Base-by-base conservation (phyloP, 257 asterid species). In the Nyctanthes arbortristis region DNA sequence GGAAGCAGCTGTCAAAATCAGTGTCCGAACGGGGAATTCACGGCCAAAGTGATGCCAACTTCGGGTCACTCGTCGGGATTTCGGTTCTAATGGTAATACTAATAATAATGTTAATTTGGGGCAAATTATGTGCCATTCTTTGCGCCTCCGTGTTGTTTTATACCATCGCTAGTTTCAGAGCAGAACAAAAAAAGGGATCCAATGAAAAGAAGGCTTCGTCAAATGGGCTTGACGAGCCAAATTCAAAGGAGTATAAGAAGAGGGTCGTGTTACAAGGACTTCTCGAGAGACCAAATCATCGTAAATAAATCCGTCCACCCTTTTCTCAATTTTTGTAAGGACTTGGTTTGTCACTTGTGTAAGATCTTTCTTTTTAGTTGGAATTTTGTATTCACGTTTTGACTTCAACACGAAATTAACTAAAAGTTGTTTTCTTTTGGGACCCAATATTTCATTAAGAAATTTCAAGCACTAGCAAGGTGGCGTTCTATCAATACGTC, bases 71-170 rank as follows among this genome's bases (percentile, higher is more conserved):
- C 2, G 16, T 65, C 63, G 86, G 83, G 55, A 75, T 78, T 74
- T 69, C 79, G 7, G 47, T 72, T 5, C 31, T 81, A 49, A 7
- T 73, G 79, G 67, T 75, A 14, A 62, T 73, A 3, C 49, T 81
- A 45, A 27, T 70, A 61, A 73, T 73, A 62, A 73, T 82, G 82
- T 34, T 79, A 33, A 28, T 82, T 55, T 79, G 78, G 74, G 87
- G 87, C 2, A 82, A 76, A 47, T 20, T 69, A 4, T 82, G 77
- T 69, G 87, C 87, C 61, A 82, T 82, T 73, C 31, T 82, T 64
- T 79, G 78, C 39, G 73, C 80, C 66, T 71, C 68, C 71, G 79
- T 80, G 54, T 82, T 80, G 79, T 64, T 79, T 39, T 82, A 79
- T 28, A 63, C 67, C 56, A 68, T 73, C 62, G 75, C 74, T 69